Evolutionary conservation across 202 grass and related monocot species (phyloP), one percentile per base, ranked within the genome.

Genomic region (Schoenoplectus tabernaemontani): DNA sequence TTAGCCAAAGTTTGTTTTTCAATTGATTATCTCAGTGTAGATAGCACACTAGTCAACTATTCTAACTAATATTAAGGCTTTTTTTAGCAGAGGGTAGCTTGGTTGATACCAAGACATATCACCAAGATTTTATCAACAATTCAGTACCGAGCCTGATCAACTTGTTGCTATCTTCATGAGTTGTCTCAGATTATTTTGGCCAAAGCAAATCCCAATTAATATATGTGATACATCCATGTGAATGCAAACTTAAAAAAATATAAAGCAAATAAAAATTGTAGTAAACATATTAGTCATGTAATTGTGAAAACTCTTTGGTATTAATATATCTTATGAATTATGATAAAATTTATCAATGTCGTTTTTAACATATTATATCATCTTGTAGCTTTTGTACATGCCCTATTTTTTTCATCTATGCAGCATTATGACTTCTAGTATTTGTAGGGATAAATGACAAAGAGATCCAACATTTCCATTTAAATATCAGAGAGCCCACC

Each of bases 361-460:
- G 28, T 28, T 13, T 47, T 13, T 47, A 48, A 71, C 1, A n/a
- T n/a, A 30, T 28, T 47, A 47, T 71, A 46, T 26, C 10, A 70
- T 70, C 7, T 24, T 41, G n/a, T 68, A 23, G 64, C 37, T 68
- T 68, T 71, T n/a, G n/a, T n/a, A n/a, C n/a, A n/a, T 73, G 23
- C 24, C 22, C 11, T 73, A 73, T 16, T 73, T 24, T n/a, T 28
- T 44, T 24, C 37, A 73, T 50, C 42, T 33, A 30, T 74, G 23
- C 7, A 34, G 44, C 46, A 53, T 34, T 53, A 12, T 74, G n/a
- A 53, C n/a, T 41, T 64, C 13, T 64, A 47, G 33, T 62, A 44
- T 64, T 64, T 64, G 32, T 46, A 79, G 77, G 77, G 22, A 34
- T 64, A 28, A 79, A 64, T 79, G 57, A 64, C 58, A 64, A 64